A percentile compares a stretch with the other conserved stretches of the same genome.
These are phyloP conservation scores for Pythium chondricola DNA, from an alignment of 352 stramenopile genomes.

Conservation along the genomic window DNA sequence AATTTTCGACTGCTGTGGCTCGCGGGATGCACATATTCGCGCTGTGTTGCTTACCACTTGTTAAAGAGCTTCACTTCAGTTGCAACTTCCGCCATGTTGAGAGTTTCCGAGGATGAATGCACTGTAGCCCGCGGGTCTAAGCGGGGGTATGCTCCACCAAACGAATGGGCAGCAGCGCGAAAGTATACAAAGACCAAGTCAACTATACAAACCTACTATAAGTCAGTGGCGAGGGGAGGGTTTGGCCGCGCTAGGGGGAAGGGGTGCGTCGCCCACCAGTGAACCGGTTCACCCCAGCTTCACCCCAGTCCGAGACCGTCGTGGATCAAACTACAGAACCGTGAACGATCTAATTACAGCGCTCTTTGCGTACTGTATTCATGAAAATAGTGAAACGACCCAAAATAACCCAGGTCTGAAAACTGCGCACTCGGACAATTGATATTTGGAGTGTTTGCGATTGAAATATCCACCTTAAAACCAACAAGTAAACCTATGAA, in stretches of 20 bases:
- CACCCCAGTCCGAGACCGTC: not conserved
- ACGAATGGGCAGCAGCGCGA: slow-evolving; percentile 80
- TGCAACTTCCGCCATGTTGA: slow-evolving; percentile 90
- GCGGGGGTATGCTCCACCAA: slow-evolving; percentile 28
- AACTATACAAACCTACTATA: slow-evolving; percentile 48
- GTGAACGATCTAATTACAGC: too few species aligned
- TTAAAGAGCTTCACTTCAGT: slow-evolving; percentile 94
- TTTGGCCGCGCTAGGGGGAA: slow-evolving; percentile 16
- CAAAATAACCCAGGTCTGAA: not conserved
- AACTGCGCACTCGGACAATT: not conserved
- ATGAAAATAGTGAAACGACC: not conserved
- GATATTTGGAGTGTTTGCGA: not conserved
- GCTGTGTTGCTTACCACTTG: slow-evolving; percentile 80
- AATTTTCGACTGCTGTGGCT: not conserved
- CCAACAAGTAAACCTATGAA: too few species aligned
- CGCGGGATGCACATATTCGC: slow-evolving; percentile 7
- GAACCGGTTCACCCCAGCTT: slow-evolving; percentile 18
- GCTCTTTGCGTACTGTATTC: too few species aligned
- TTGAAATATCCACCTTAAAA: not conserved
- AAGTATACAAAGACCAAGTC: slow-evolving; percentile 52
- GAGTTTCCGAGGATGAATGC: slow-evolving; percentile 86
- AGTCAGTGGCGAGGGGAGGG: not conserved
- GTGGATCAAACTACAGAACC: too few species aligned
- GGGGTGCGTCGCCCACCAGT: slow-evolving; percentile 16
- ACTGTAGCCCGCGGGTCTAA: slow-evolving; percentile 14